Evolutionary conservation across 805 yeast genomes (phyloP).

Genomic region (Myxozyma neotropica): DNA sequence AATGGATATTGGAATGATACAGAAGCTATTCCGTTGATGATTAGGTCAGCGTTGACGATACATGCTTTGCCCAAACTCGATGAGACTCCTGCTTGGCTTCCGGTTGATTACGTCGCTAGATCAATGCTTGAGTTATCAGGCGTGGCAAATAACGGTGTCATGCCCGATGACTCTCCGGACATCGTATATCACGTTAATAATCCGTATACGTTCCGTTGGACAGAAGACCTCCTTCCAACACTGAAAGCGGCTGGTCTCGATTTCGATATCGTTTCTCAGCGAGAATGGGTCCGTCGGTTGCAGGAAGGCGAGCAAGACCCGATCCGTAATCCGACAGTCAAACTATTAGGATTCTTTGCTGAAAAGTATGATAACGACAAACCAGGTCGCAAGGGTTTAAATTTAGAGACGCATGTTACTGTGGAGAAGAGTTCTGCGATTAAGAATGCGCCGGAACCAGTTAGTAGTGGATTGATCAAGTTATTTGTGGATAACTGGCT

Average conservation of each 20-base stretch:
- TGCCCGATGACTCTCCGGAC: slow-evolving; percentile 9
- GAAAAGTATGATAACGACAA: slow-evolving; percentile 21
- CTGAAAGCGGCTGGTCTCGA: slow-evolving; percentile 14
- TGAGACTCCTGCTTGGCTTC: slow-evolving; percentile 25
- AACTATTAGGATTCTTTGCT: slow-evolving; percentile 15
- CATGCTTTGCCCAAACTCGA: slow-evolving; percentile 24
- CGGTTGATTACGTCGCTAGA: slow-evolving; percentile 27
- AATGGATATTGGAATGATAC: slow-evolving; percentile 29
- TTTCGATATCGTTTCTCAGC: slow-evolving; percentile 12
- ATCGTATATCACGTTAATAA: slow-evolving; percentile 19
- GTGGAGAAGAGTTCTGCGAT: slow-evolving; percentile 1
- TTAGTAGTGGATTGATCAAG: slow-evolving; percentile 14
- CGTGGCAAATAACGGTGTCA: background rate
- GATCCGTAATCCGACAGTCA: slow-evolving; percentile 26
- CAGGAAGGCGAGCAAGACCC: slow-evolving; percentile 24
- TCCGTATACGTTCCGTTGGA: slow-evolving; percentile 23
- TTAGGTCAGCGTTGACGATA: slow-evolving; percentile 21
- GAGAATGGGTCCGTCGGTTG: slow-evolving; percentile 18
- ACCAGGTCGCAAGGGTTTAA: slow-evolving; percentile 19
- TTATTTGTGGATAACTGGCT: slow-evolving; percentile 20
- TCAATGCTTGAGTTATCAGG: slow-evolving; percentile 19
- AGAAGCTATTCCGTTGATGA: slow-evolving; percentile 29
- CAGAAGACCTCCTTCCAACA: slow-evolving; percentile 22
- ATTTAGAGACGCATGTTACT: slow-evolving; percentile 11
- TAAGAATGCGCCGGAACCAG: slow-evolving; percentile 10